Evolutionary conservation across 2,329 filamentous ascomycete genomes (phyloP), one percentile per base, ranked within the genome.

Genomic region (Cercospora berteroae): DNA sequence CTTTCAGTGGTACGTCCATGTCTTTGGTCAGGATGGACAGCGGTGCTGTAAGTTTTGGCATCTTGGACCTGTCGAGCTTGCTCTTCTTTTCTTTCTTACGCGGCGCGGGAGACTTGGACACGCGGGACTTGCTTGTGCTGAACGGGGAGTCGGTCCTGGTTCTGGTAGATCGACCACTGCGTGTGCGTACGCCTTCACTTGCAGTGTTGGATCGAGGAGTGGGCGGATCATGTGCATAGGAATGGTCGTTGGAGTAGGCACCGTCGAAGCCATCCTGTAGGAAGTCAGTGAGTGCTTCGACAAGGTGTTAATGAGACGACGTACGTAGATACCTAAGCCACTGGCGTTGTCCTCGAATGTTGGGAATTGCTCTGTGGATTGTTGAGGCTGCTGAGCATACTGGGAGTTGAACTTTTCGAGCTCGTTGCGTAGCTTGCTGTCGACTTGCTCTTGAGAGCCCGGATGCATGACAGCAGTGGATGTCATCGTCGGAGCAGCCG

Each of bases 21-120:
- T 89, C 84, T 71, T 84, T 86, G 5, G 90, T 91, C 71, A 94
- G 78, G 69, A 89, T 84, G 74, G 90, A 94, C 65, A 96, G 82
- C 0, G 92, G 90, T 63, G 85, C 85, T 3, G 85, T 85, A 39
- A 94, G 81, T 69, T 84, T 85, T 2, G 86, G 85, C 20, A 83
- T 81, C 75, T 80, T 80, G 64, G 79, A 77, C 75, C 80, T 83
- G 57, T 81, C 80, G 52, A 77, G 74, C 71, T 81, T 84, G 69
- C 75, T 76, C 36, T 77, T 79, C 74, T 80, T 82, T 64, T 80
- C 73, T 73, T 82, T 83, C 75, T 81, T 82, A 67, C 78, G 20
- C 75, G 75, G 33, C 33, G 71, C 72, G 29, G 76, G 76, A 27
- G 77, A 76, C 65, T 79, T 76, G 60, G 74, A 76, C 27, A 75